These are phyloP conservation scores for Salvia miltiorrhiza DNA, from an alignment of 257 asterid genomes.

Conservation along the genomic window DNA sequence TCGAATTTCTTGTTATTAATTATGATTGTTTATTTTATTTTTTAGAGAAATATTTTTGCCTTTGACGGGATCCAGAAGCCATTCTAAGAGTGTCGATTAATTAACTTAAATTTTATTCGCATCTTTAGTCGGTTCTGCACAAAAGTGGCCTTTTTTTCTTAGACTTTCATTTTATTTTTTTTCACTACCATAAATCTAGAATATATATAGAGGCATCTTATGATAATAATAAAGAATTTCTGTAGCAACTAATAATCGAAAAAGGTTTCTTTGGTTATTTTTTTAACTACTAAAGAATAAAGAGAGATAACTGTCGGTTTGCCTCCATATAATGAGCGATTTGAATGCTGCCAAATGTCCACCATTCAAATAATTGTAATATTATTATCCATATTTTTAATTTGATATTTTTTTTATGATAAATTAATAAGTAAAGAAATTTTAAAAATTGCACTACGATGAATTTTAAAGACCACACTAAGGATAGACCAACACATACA, in stretches of 20 bases:
- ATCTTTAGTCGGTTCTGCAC: background rate
- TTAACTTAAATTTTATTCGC: background rate
- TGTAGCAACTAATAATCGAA: background rate
- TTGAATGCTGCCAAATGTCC: background rate
- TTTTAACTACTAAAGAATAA: conserved; percentile 7
- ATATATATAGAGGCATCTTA: conserved; percentile 18
- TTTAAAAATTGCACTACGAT: too few species aligned
- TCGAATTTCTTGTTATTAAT: too few species aligned
- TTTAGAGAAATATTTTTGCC: too few species aligned
- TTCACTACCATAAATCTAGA: background rate
- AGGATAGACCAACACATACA: too few species aligned
- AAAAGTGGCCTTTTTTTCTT: background rate
- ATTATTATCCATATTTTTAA: too few species aligned
- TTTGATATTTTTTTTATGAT: too few species aligned
- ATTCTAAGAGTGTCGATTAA: background rate
- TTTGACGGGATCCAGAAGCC: background rate
- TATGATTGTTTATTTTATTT: too few species aligned
- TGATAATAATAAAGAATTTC: background rate
- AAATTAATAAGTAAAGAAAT: too few species aligned
- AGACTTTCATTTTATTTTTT: background rate
- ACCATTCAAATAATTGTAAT: background rate
- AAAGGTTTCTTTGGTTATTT: background rate
- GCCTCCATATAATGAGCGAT: background rate
- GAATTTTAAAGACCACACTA: too few species aligned
- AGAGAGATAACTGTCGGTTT: conserved; percentile 9